phyloP scores from a whole-genome alignment of 2,329 filamentous ascomycete species.

The Tolypocladium inflatum region DNA sequence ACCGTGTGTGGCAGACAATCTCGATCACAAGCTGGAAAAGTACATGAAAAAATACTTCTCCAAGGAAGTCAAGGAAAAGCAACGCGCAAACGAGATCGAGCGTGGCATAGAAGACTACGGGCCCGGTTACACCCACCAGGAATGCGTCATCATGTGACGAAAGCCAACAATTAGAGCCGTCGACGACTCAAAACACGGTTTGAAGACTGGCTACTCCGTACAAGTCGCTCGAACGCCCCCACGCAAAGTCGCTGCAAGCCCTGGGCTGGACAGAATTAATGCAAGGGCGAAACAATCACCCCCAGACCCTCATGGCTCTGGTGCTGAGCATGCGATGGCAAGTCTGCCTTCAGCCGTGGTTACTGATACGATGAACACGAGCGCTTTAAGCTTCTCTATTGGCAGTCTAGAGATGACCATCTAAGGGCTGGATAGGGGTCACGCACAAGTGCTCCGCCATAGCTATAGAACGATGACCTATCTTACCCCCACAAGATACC shows the following conservation, averaged over 20 bases:
- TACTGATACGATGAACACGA: background rate
- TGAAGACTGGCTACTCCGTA: too few species aligned
- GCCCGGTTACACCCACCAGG: slow-evolving; percentile 48
- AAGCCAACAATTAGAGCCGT: too few species aligned
- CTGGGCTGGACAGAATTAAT: background rate
- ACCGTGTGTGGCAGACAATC: slow-evolving; percentile 39
- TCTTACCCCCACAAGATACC: background rate
- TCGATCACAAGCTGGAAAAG: slow-evolving; percentile 58
- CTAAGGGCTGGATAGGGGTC: background rate
- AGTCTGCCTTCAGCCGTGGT: background rate
- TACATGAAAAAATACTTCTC: slow-evolving; percentile 72
- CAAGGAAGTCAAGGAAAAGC: slow-evolving; percentile 57
- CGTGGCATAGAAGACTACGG: slow-evolving; percentile 66
- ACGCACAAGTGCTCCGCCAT: background rate
- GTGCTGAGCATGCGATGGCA: background rate
- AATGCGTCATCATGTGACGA: slow-evolving; percentile 51
- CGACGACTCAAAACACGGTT: background rate
- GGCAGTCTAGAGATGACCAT: background rate
- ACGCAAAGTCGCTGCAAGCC: background rate
- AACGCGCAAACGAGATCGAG: slow-evolving; percentile 63
- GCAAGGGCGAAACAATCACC: background rate
- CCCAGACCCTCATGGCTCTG: background rate
- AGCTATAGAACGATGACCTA: background rate
- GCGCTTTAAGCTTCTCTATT: background rate
- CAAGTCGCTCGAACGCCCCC: background rate